A percentile compares a stretch with the other conserved stretches of the same genome.
phyloP scores from a whole-genome alignment of 768 basidiomycete genomes.

The Cystobasidium onofrii region DNA sequence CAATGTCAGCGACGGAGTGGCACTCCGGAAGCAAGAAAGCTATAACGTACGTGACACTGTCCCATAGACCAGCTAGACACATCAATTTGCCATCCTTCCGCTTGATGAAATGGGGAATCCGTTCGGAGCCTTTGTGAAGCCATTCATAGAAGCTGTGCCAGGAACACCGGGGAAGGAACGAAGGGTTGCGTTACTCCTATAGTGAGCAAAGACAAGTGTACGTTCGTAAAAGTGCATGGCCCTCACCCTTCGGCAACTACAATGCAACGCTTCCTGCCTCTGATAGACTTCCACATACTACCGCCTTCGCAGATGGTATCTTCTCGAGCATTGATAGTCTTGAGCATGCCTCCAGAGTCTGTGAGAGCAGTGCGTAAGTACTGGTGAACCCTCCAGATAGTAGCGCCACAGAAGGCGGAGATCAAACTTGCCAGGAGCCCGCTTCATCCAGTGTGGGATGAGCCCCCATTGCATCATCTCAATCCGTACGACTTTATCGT shows the following conservation, averaged over 20 bases:
- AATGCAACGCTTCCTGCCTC: slow-evolving; percentile 74
- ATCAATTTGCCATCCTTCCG: slow-evolving; percentile 58
- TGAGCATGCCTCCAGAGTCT: slow-evolving; percentile 54
- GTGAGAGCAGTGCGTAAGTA: neutral
- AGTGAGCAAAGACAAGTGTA: no score
- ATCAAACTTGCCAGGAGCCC: slow-evolving; percentile 49
- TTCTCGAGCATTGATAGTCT: slow-evolving; percentile 80
- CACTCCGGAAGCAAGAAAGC: neutral
- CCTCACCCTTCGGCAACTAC: slow-evolving; percentile 66
- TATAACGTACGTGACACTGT: slow-evolving; percentile 49
- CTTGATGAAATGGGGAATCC: slow-evolving; percentile 72
- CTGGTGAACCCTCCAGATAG: neutral
- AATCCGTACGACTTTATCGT: neutral
- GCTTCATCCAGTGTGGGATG: slow-evolving; percentile 72
- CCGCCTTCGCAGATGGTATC: slow-evolving; percentile 62
- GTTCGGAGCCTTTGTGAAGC: slow-evolving; percentile 68
- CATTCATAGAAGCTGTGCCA: slow-evolving; percentile 88
- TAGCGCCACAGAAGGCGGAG: no score
- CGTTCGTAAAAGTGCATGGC: neutral
- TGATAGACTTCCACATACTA: slow-evolving; percentile 78
- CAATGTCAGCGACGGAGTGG: neutral
- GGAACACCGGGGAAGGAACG: no score
- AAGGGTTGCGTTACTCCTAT: no score
- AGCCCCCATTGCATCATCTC: slow-evolving; percentile 61
- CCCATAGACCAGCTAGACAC: slow-evolving; percentile 82